Evolutionary conservation across 768 basidiomycete species (phyloP).

Genomic region (Suillus subalutaceus): DNA sequence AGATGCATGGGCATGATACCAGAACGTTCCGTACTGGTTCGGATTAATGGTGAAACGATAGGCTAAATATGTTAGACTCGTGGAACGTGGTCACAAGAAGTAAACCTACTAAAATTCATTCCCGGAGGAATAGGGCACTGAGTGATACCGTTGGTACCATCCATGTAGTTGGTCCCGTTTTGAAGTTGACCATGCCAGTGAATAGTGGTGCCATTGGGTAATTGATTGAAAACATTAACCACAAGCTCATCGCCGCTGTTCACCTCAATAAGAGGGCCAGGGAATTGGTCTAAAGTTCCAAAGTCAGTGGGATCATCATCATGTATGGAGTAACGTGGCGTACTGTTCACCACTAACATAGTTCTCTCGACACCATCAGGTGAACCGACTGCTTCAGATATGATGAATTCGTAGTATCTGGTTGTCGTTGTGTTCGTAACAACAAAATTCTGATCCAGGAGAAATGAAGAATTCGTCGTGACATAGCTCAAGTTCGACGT

Average conservation of each 20-base stretch:
- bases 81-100: not conserved
- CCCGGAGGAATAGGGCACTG: slow-evolving; percentile 60
- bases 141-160: slow-evolving; percentile 49
- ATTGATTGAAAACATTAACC: slow-evolving; percentile 37
- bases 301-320: slow-evolving; percentile 8
- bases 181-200: slow-evolving; percentile 43
- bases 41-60: slow-evolving; percentile 45
- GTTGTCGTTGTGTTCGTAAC: slow-evolving; percentile 37
- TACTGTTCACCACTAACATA: slow-evolving; percentile 53
- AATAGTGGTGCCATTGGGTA: slow-evolving; percentile 35
- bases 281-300: slow-evolving; percentile 32
- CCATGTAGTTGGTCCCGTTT: slow-evolving; percentile 51
- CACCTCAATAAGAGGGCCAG: slow-evolving; percentile 37
- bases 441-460: slow-evolving; percentile 32
- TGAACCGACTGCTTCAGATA: slow-evolving; percentile 39
- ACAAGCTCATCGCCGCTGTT: slow-evolving; percentile 37
- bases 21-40: slow-evolving; percentile 47
- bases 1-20: slow-evolving; percentile 49
- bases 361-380: slow-evolving; percentile 44
- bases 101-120: slow-evolving; percentile 35
- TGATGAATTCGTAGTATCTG: slow-evolving; percentile 46
- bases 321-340: slow-evolving; percentile 1
- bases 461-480: slow-evolving; percentile 31
- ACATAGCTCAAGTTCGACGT: slow-evolving; percentile 17
- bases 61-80: slow-evolving; percentile 17